phyloP scores from a whole-genome alignment of 2,329 filamentous ascomycete genomes.

The Cladosporium sphaerospermum region DNA sequence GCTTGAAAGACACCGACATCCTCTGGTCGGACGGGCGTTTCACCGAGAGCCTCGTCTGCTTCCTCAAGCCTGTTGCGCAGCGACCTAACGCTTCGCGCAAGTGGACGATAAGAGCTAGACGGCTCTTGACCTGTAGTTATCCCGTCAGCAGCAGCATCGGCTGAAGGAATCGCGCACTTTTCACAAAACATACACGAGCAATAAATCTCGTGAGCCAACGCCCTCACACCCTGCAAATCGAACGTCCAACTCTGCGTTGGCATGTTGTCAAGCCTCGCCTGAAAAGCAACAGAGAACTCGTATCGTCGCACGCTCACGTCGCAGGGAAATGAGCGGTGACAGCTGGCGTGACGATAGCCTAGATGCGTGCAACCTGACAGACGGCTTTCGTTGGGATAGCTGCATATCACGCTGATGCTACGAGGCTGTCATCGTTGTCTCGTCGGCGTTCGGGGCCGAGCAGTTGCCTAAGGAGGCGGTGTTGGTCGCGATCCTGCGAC shows the following conservation, averaged over 20 bases:
- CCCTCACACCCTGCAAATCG: not conserved
- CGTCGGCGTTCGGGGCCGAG: too few relatives aligned
- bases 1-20: conserved; percentile 4
- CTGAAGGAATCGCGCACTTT: too few relatives aligned
- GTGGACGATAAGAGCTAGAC: conserved; percentile 6
- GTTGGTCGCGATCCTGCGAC: not conserved
- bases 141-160: not conserved
- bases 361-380: not conserved
- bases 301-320: not conserved
- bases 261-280: not conserved
- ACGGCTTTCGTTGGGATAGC: too few relatives aligned
- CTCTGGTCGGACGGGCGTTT: not conserved
- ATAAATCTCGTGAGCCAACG: conserved; percentile 15
- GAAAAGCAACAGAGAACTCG: not conserved
- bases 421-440: too few relatives aligned
- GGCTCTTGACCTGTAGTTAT: conserved; percentile 12
- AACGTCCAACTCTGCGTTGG: not conserved
- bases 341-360: not conserved
- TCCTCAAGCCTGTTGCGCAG: conserved; percentile 19
- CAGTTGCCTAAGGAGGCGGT: too few relatives aligned
- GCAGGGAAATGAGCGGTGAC: not conserved
- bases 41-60: conserved; percentile 15
- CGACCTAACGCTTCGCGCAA: conserved; percentile 12
- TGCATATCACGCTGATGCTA: too few relatives aligned
- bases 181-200: conserved; percentile 11